Percentiles rank a stretch among this genome's conserved stretches.
Evolutionary conservation across 116 monocot species (phyloP).

Genomic region (Posidonia oceanica): DNA sequence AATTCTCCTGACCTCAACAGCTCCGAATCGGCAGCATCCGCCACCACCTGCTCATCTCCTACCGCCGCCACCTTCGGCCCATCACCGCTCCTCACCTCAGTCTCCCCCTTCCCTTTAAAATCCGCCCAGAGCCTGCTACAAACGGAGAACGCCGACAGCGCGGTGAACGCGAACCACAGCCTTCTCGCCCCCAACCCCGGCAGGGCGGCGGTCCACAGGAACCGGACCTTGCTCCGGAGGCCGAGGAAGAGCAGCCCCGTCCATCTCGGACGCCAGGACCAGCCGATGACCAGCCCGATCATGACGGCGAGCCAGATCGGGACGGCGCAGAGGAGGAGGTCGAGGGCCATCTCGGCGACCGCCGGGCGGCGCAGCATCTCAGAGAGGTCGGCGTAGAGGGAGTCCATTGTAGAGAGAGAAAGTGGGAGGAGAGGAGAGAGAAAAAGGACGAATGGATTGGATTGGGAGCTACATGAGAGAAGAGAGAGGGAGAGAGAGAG

Average conservation of each 20-base stretch:
- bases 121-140: constrained; percentile 49
- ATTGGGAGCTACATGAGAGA: too few relatives aligned
- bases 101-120: constrained; percentile 36
- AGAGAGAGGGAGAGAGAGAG: too few relatives aligned
- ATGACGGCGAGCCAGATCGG: constrained; percentile 98
- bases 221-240: constrained; percentile 48
- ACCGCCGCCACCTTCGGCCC: not conserved
- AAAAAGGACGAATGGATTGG: not conserved
- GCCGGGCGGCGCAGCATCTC: constrained; percentile 56
- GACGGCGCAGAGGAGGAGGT: constrained; percentile 70
- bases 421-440: not conserved
- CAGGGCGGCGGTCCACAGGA: constrained; percentile 45
- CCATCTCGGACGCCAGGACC: constrained; percentile 98
- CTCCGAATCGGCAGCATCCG: not conserved
- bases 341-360: constrained; percentile 64
- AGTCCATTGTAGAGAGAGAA: constrained; percentile 5
- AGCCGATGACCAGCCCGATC: constrained; percentile 91
- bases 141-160: constrained; percentile 81
- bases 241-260: constrained; percentile 82
- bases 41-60: not conserved
- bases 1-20: not conserved
- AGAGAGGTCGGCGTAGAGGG: constrained; percentile 22
- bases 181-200: constrained; percentile 74
- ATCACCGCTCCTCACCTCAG: not conserved
- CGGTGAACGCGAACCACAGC: constrained; percentile 91